phyloP scores from a whole-genome alignment of 2,329 filamentous ascomycete genomes.

The Fusarium sp. region DNA sequence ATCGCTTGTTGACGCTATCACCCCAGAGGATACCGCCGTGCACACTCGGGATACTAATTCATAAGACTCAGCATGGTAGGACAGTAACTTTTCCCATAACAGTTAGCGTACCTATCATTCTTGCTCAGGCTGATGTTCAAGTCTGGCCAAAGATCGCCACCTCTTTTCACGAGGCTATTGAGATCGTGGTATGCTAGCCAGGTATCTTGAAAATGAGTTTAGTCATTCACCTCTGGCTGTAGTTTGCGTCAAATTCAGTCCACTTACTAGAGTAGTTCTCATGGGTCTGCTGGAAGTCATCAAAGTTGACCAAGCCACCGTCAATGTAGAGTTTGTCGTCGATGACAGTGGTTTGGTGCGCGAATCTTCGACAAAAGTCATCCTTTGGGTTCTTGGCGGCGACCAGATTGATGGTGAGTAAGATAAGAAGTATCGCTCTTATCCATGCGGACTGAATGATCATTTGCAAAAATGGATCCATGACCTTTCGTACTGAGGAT shows the following conservation, averaged over 20 bases:
- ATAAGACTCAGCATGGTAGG: rapidly evolving
- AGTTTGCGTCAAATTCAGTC: rapidly evolving
- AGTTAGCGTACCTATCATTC: not conserved
- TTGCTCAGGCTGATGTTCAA: not conserved
- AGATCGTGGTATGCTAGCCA: constrained; percentile 3
- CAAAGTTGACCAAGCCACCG: constrained; percentile 8
- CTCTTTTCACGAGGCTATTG: not conserved
- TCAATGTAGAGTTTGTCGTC: constrained; percentile 7
- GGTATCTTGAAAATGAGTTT: not conserved
- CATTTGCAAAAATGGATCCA: no score
- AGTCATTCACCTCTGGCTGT: not conserved
- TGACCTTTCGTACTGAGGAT: no score
- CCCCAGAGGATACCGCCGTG: not conserved
- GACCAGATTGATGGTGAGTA: rapidly evolving
- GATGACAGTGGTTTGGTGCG: not conserved
- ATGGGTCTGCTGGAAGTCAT: constrained; percentile 7
- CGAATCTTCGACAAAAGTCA: not conserved
- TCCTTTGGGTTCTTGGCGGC: not conserved
- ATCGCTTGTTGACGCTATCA: not conserved
- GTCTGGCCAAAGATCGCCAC: not conserved
- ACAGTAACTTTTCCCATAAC: rapidly evolving
- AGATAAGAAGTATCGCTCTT: rapidly evolving
- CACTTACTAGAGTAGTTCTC: constrained; percentile 3
- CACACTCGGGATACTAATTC: not conserved
- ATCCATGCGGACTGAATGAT: no score